Evolutionary conservation across 2,329 filamentous ascomycete genomes (phyloP).

Genomic region (Amauroascus niger): DNA sequence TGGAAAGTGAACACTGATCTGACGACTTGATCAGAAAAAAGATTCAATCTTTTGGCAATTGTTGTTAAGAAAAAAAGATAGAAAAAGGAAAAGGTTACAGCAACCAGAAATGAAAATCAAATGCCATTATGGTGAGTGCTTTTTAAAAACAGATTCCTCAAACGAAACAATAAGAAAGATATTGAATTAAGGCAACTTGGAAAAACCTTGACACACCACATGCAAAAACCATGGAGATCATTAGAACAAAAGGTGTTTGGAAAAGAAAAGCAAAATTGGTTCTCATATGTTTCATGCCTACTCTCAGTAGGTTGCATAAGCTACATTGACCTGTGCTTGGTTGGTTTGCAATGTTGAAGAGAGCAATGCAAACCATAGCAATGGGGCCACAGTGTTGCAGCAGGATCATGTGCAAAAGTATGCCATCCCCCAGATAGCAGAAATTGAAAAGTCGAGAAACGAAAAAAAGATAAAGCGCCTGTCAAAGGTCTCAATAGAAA

Average conservation of each 20-base stretch:
- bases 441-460: slow-evolving; percentile 1
- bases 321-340: not conserved
- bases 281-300: not conserved
- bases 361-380: not conserved
- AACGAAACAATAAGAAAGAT: not conserved
- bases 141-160: not conserved
- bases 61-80: not conserved
- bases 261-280: not conserved
- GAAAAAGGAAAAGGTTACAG: not conserved
- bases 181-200: not conserved
- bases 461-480: not conserved
- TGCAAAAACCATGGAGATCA: slow-evolving; percentile 4
- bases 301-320: not conserved
- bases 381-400: not conserved
- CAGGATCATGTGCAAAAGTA: slow-evolving; percentile 3
- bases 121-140: slow-evolving; percentile 4
- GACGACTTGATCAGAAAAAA: not conserved
- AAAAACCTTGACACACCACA: not conserved
- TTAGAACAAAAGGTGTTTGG: not conserved
- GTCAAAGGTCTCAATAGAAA: slow-evolving; percentile 3
- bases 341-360: too few relatives aligned
- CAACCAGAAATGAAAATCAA: not conserved
- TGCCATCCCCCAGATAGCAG: not conserved
- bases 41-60: not conserved
- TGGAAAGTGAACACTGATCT: not conserved